Percentiles rank a stretch among this genome's conserved stretches.
These are phyloP conservation scores for Ambrosiella xylebori DNA, from an alignment of 2,329 filamentous ascomycete genomes.

Conservation along the genomic window DNA sequence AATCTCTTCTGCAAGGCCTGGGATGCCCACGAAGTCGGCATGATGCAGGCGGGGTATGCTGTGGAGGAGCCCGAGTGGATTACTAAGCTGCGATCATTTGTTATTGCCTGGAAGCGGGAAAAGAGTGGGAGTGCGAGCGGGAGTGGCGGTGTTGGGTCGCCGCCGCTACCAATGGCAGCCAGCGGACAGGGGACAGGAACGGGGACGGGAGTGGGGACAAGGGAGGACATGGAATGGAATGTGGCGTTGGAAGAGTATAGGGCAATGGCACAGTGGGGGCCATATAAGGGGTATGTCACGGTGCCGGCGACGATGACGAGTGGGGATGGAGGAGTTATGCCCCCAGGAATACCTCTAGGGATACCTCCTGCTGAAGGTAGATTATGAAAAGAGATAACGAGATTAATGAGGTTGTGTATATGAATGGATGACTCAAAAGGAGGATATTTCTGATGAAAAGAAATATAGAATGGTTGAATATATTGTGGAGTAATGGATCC, in stretches of 20 bases:
- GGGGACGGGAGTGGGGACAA: not conserved
- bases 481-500: not conserved
- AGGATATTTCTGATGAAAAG: not conserved
- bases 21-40: conserved; percentile 36
- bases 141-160: not conserved
- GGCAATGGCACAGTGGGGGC: conserved; percentile 15
- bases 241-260: conserved; percentile 27
- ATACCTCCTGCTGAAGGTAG: not conserved
- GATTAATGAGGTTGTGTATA: not conserved
- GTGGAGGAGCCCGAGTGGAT: conserved; percentile 31
- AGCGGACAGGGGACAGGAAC: not conserved
- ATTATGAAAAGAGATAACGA: not conserved
- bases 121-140: not conserved
- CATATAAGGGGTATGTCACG: not conserved
- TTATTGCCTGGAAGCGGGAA: conserved; percentile 19
- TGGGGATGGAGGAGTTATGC: too few relatives aligned
- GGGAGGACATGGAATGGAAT: conserved; percentile 30
- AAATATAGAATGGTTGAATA: not conserved
- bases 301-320: not conserved
- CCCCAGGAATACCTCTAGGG: not conserved
- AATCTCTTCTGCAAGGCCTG: conserved; percentile 44
- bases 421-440: not conserved
- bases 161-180: not conserved
- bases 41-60: conserved; percentile 26
- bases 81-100: conserved; percentile 28